These are phyloP conservation scores for Eucalyptus marginata DNA, from an alignment of 345 rosid species.

Conservation along the genomic window DNA sequence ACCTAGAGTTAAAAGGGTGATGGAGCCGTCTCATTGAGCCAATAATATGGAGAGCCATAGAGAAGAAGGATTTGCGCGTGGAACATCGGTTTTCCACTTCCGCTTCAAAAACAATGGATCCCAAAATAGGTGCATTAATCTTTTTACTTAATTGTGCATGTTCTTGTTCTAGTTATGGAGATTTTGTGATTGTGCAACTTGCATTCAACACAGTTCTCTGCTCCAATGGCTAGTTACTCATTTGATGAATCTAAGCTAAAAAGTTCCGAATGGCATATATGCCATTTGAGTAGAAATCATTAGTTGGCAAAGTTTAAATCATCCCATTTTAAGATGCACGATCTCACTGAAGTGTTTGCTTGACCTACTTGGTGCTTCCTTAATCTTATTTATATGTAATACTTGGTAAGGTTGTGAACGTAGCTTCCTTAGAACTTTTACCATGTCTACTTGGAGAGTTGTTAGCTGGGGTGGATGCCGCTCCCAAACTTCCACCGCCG, in stretches of 20 bases:
- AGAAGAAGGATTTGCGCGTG: too few relatives aligned
- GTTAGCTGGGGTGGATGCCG: not conserved
- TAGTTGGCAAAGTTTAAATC: not conserved
- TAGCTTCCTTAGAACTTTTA: not conserved
- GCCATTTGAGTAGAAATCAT: rapidly evolving
- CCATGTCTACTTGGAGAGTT: not conserved
- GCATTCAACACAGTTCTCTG: too few relatives aligned
- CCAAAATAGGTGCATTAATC: too few relatives aligned
- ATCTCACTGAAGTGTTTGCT: not conserved
- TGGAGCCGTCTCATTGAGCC: too few relatives aligned
- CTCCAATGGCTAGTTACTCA: not conserved
- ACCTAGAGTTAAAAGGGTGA: too few relatives aligned
- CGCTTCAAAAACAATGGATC: too few relatives aligned
- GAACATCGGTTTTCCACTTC: too few relatives aligned
- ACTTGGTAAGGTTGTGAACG: rapidly evolving
- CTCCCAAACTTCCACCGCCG: rapidly evolving
- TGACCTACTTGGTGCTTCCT: not conserved
- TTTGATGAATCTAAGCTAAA: not conserved
- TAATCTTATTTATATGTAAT: not conserved
- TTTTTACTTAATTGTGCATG: too few relatives aligned
- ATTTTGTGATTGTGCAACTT: too few relatives aligned
- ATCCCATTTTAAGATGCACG: not conserved
- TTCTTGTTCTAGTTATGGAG: too few relatives aligned
- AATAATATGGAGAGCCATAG: too few relatives aligned
- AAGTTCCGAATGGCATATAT: not conserved